Evolutionary conservation across 148 eudicot species (phyloP), one percentile per base, ranked within the genome.

Genomic region (Chenopodium berlandieri): DNA sequence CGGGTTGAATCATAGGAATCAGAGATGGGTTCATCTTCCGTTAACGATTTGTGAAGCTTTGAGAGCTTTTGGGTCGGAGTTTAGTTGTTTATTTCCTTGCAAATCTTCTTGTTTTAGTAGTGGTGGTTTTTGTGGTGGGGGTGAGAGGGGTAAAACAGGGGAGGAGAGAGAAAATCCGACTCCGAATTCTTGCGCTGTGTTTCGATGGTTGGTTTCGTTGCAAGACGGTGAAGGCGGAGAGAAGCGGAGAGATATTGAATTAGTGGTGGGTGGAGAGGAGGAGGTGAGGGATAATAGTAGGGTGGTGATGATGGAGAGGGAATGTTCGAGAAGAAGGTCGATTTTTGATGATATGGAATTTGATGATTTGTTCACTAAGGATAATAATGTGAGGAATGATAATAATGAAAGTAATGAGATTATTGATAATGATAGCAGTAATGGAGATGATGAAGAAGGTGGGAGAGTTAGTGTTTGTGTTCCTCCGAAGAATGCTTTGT

Each of bases 1-100:
- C n/a, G 71, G 83, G 68, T 70, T 82, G 83, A 69, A 79, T 14
- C 89, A 88, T 31, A 82, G 89, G 37, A 90, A 90, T 60, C 97
- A 92, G 88, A 91, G 87, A 77, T 93, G 98, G 98, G 98, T 92
- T 14, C 95, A 91, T 87, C 71, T 95, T 30, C 97, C 97, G 1
- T 37, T 92, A 58, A 91, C 94, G 14, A 88, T 95, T 22, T 95
- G 94, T 77, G 97, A 95, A 67, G 92, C 94, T 48, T 73, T 95
- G 80, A 87, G 92, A 67, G 75, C 83, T 0, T 89, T 92, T 34
- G 93, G 96, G 71, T 68, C 92, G n/a, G 95, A 94, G 68, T 85
- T 94, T 64, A 91, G 91, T 63, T 95, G 98, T 66, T 85, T 95
- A 69, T 85, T 93, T 23, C 98, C 97, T 0, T 95, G 99, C 68